Evolutionary conservation across 1,284 basidiomycete species (phyloP).

Genomic region (Dichomitus squalens): DNA sequence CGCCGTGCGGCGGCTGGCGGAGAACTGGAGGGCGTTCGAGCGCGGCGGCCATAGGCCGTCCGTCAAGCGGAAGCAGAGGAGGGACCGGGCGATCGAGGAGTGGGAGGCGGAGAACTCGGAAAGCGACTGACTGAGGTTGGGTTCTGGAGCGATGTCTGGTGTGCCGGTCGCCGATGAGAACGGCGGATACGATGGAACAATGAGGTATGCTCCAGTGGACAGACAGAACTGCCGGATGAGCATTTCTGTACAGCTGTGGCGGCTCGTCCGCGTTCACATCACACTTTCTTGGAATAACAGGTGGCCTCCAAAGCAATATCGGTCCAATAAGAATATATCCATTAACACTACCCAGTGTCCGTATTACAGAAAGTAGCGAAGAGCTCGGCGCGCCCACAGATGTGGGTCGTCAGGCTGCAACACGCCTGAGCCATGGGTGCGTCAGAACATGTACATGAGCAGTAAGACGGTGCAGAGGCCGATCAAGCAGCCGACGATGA

Average conservation of each 20-base stretch:
- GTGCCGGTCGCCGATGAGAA: not conserved
- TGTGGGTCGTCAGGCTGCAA: not conserved
- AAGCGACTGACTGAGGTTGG: conserved; percentile 11
- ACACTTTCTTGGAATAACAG: not conserved
- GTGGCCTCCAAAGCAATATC: no score
- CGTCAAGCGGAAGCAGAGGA: conserved; percentile 24
- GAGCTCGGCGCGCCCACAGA: not conserved
- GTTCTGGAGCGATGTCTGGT: not conserved
- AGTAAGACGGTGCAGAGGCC: conserved; percentile 83
- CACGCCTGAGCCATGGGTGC: not conserved
- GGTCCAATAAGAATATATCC: not conserved
- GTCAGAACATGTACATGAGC: conserved; percentile 67
- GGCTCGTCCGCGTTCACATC: not conserved
- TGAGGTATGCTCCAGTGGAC: no score
- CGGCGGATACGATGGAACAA: not conserved
- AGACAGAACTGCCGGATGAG: no score
- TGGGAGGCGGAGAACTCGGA: conserved; percentile 25
- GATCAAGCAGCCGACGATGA: conserved; percentile 88
- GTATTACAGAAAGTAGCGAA: not conserved
- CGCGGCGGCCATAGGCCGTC: conserved; percentile 42
- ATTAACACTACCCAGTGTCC: not conserved
- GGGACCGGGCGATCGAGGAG: conserved; percentile 26
- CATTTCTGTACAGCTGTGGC: not conserved
- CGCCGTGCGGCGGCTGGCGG: conserved; percentile 60
- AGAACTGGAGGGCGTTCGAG: conserved; percentile 67